Base-by-base conservation (phyloP, 2,329 filamentous ascomycete species). In the Nothophaeocryptopus gaeumannii region DNA sequence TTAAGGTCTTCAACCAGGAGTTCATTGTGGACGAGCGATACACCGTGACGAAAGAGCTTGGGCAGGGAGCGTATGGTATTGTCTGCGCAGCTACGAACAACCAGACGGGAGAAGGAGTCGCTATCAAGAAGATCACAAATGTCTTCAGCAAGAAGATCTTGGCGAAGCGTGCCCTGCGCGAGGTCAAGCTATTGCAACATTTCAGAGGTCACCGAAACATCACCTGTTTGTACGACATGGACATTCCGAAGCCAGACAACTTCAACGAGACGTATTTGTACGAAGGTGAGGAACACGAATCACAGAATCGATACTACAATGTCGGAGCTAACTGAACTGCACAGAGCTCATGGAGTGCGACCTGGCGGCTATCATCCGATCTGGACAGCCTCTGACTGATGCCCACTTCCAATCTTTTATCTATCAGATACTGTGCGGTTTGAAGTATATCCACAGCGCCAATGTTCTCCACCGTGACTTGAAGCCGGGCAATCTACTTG, bases 141-240 rank as follows among this genome's bases (percentile, higher is more conserved):
- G 92, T 99, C 65, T 99, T 99, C 75, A 96, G 90, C 81, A 99
- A 99, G 78, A 97, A 97, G 83, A 99, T 99, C 63, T 81, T 99
- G 61, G 93, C 93, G 65, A 99, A 99, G 84, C 88, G 93, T 67
- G 93, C 93, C 42, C 74, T 99, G 78, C 85, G 93, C 72, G 93
- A 99, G 77, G 97, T 99, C 75, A 99, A 97, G 82, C 82, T 99
- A 62, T 80, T 99, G 58, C 92, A 97, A 77, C 93, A 99, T 74
- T 99, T 99, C 77, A 83, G 93, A 69, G 75, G 74, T 34, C 75
- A 78, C 62, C 67, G 75, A 52, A 78, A 78, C 58, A 99, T 99
- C 72, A 97, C 93, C 68, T 99, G 93, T 73, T 79, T 99, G 56
- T 99, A 96, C 72, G 93, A 99, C 72, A 97, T 99, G 93, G 93